A percentile compares a stretch with the other conserved stretches of the same genome.
phyloP scores from a whole-genome alignment of 441 rosid species.

The Jatropha podagrica region DNA sequence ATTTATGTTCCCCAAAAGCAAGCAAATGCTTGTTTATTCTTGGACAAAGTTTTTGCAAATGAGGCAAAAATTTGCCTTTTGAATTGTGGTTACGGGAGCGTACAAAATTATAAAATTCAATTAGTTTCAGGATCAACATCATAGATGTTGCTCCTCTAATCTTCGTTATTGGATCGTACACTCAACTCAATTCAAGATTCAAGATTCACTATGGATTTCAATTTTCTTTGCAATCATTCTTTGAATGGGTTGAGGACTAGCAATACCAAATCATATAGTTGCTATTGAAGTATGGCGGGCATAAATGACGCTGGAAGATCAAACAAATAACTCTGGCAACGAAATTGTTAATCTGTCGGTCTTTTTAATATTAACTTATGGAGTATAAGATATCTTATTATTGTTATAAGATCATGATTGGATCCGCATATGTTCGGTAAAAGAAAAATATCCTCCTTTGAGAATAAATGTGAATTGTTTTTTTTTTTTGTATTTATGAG shows the following conservation, averaged over 20 bases:
- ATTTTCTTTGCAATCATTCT: not conserved
- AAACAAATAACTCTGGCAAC: not conserved
- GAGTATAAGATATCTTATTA: too few species aligned
- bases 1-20: not conserved
- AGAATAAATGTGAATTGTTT: too few species aligned
- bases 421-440: too few species aligned
- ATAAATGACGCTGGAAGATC: not conserved
- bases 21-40: not conserved
- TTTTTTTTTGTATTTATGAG: not conserved
- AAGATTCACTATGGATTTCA: not conserved
- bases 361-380: too few species aligned
- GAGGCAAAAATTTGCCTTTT: not conserved
- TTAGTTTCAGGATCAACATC: not conserved
- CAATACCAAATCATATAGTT: not conserved
- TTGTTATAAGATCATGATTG: too few species aligned
- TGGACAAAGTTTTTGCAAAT: conserved; percentile 1
- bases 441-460: too few species aligned
- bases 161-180: not conserved
- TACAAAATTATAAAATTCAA: not conserved
- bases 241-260: not conserved
- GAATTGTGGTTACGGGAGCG: not conserved
- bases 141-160: not conserved
- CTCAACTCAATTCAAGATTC: not conserved
- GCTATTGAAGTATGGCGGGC: not conserved
- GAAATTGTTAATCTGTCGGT: not conserved